Percentiles rank a stretch among this genome's conserved stretches.
phyloP scores from a whole-genome alignment of 768 basidiomycete genomes.

The Amanita subjunquillea region DNA sequence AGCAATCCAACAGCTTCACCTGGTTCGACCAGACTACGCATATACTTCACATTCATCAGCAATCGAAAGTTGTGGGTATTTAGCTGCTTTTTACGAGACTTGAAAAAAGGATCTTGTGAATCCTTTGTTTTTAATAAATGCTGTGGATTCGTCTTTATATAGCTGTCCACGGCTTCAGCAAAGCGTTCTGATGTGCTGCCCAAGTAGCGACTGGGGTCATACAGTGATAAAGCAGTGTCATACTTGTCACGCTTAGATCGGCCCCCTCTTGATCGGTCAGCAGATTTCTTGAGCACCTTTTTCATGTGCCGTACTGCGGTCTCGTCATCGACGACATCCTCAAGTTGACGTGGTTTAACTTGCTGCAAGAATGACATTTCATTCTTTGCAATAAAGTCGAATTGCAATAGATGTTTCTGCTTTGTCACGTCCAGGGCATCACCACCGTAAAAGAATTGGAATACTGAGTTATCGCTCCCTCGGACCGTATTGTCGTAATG shows the following conservation, averaged over 20 bases:
- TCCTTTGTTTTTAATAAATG: slow-evolving; percentile 29
- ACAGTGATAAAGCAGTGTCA: slow-evolving; percentile 65
- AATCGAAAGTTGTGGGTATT: slow-evolving; percentile 55
- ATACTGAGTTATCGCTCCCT: slow-evolving; percentile 85
- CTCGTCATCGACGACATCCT: slow-evolving; percentile 50
- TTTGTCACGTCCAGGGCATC: slow-evolving; percentile 95
- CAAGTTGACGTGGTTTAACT: slow-evolving; percentile 50
- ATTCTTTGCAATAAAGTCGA: slow-evolving; percentile 90
- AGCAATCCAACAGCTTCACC: slow-evolving; percentile 97
- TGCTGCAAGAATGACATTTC: slow-evolving; percentile 66
- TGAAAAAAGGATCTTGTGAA: slow-evolving; percentile 18
- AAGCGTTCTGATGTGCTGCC: slow-evolving; percentile 92
- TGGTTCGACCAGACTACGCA: slow-evolving; percentile 89
- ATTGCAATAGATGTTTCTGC: slow-evolving; percentile 90
- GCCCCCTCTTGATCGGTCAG: slow-evolving; percentile 26
- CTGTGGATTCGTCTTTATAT: slow-evolving; percentile 66
- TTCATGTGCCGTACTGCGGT: slow-evolving; percentile 78
- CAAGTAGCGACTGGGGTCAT: slow-evolving; percentile 68
- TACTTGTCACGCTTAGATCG: slow-evolving; percentile 48
- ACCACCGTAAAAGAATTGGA: slow-evolving; percentile 96
- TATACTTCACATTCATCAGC: slow-evolving; percentile 87
- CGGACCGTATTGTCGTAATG: slow-evolving; percentile 99
- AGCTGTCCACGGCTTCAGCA: slow-evolving; percentile 68
- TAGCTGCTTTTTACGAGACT: slow-evolving; percentile 36
- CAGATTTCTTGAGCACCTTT: slow-evolving; percentile 71